Conservation (phyloP, 805 yeast species). For the Zygoascus flipseniorum region DNA sequence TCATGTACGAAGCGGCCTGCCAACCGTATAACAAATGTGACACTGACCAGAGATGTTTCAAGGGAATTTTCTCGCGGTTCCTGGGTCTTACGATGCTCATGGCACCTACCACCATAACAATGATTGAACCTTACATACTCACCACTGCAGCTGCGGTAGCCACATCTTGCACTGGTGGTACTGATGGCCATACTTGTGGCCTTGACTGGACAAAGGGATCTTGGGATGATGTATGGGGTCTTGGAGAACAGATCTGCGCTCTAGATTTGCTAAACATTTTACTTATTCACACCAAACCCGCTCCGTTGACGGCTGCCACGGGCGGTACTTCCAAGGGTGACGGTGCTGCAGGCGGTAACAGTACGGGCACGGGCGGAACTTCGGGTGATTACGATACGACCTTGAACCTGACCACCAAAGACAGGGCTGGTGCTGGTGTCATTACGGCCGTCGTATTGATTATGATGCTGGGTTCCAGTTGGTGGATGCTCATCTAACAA, state of each 20-base stretch:
- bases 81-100: slow-evolving; percentile 54
- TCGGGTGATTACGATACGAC: not conserved
- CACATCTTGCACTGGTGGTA: slow-evolving; percentile 68
- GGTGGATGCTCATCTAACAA: slow-evolving; percentile 16
- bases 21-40: slow-evolving; percentile 50
- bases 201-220: slow-evolving; percentile 51
- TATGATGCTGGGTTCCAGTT: slow-evolving; percentile 10
- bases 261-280: slow-evolving; percentile 48
- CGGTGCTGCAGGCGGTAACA: slow-evolving; percentile 61
- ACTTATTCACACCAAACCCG: slow-evolving; percentile 27
- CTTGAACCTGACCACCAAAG: slow-evolving; percentile 14
- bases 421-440: slow-evolving; percentile 20
- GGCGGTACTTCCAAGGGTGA: slow-evolving; percentile 69
- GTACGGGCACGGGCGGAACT: slow-evolving; percentile 2
- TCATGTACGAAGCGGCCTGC: slow-evolving; percentile 69
- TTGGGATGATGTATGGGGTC: slow-evolving; percentile 65
- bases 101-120: slow-evolving; percentile 45
- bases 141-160: slow-evolving; percentile 67
- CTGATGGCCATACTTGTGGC: slow-evolving; percentile 79
- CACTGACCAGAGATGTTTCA: slow-evolving; percentile 68
- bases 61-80: slow-evolving; percentile 59
- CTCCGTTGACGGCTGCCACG: slow-evolving; percentile 51
- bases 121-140: slow-evolving; percentile 39
- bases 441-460: slow-evolving; percentile 17
- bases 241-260: slow-evolving; percentile 81